phyloP scores from a whole-genome alignment of 148 eudicot species.

The Suaeda aralocaspica region DNA sequence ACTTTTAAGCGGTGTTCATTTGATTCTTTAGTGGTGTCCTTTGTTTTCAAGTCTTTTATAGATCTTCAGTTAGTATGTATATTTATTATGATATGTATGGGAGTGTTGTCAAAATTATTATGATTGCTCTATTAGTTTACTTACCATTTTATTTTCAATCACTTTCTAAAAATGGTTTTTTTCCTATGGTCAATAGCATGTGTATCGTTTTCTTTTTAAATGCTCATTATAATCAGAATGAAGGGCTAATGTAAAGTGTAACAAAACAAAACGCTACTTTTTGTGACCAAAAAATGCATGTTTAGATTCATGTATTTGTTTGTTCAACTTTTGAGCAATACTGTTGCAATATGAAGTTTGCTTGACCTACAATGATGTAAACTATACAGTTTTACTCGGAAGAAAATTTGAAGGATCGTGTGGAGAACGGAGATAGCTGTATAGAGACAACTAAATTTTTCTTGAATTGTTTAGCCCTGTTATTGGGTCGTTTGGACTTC shows the following conservation, averaged over 20 bases:
- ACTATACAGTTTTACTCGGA: slow-evolving; percentile 62
- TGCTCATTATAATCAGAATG: no score
- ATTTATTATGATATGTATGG: no score
- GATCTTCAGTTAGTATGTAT: background rate
- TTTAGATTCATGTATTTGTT: no score
- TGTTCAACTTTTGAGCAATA: background rate
- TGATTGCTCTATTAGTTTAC: no score
- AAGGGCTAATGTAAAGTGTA: no score
- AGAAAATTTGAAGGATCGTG: slow-evolving; percentile 33
- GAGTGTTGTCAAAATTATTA: no score
- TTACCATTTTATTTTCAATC: no score
- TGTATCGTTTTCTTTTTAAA: no score
- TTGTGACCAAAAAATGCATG: no score
- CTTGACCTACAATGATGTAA: slow-evolving; percentile 16
- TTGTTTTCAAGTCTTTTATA: background rate
- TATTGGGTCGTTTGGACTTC: slow-evolving; percentile 52
- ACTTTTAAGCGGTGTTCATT: background rate
- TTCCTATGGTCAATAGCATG: no score
- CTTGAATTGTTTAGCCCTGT: slow-evolving; percentile 65
- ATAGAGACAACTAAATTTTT: slow-evolving; percentile 62
- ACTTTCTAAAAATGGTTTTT: no score
- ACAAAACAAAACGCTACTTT: no score
- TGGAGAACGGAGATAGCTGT: slow-evolving; percentile 45
- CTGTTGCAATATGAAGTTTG: background rate
- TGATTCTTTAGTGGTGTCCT: background rate